Percentiles rank a stretch among this genome's conserved stretches.
These are phyloP conservation scores for Neurospora sp. DNA, from an alignment of 2,329 filamentous ascomycete species.

Conservation along the genomic window DNA sequence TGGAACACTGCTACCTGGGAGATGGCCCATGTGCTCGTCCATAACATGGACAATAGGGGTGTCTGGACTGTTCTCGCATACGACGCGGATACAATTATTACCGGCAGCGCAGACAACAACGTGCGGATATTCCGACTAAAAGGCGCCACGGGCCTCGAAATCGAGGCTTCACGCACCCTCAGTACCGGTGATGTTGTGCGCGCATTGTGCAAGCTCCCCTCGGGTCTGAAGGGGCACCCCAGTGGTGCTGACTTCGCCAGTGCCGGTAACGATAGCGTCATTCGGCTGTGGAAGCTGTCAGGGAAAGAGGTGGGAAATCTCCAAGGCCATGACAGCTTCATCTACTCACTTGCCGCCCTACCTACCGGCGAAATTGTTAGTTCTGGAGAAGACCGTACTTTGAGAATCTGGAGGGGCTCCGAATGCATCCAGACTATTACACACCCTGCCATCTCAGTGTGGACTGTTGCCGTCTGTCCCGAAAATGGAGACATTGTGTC, in stretches of 20 bases:
- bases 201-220: constrained; percentile 73
- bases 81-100: constrained; percentile 70
- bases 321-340: constrained; percentile 85
- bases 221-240: constrained; percentile 45
- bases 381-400: constrained; percentile 86
- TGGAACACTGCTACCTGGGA: constrained; percentile 88
- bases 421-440: constrained; percentile 93
- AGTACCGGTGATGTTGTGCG: constrained; percentile 74
- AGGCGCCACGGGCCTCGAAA: constrained; percentile 43
- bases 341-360: constrained; percentile 71
- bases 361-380: constrained; percentile 84
- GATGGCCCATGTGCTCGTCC: constrained; percentile 57
- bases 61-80: constrained; percentile 91
- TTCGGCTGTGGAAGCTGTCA: constrained; percentile 76
- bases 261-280: constrained; percentile 82
- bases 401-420: constrained; percentile 74
- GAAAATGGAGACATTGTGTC: constrained; percentile 89
- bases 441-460: constrained; percentile 92
- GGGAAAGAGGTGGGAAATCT: constrained; percentile 69
- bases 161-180: constrained; percentile 43
- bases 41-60: constrained; percentile 49
- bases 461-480: constrained; percentile 74
- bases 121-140: constrained; percentile 72
- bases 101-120: constrained; percentile 82
- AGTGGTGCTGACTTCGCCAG: constrained; percentile 89